Percentiles rank a stretch among this genome's conserved stretches.
Conservation (phyloP, 140 eudicot genomes). For the Bidens hawaiensis region DNA sequence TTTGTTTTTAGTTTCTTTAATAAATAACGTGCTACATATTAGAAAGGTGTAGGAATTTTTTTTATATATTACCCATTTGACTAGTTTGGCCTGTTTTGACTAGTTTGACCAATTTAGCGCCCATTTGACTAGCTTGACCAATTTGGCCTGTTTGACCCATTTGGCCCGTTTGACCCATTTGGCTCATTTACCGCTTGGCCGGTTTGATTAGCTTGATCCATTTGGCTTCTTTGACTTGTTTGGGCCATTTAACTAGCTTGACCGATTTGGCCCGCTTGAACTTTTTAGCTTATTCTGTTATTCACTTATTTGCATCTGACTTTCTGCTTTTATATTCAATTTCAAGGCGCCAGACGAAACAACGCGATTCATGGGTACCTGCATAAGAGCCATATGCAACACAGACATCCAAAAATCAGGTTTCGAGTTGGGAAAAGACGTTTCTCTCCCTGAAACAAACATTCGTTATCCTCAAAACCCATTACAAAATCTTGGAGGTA, state of each 20-base stretch:
- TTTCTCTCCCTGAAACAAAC: constrained; percentile 81
- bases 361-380: constrained; percentile 43
- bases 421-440: constrained; percentile 72
- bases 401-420: constrained; percentile 57
- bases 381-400: constrained; percentile 83
- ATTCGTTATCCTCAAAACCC: constrained; percentile 46
- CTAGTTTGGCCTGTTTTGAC: too few relatives aligned
- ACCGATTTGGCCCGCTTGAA: neutral
- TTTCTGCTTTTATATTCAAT: constrained; percentile 1
- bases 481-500: constrained; percentile 63
- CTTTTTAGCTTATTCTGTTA: neutral
- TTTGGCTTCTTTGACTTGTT: neutral
- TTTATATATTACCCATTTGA: too few relatives aligned
- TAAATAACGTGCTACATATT: neutral
- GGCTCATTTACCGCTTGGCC: neutral
- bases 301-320: neutral
- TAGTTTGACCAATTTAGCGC: too few relatives aligned
- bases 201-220: neutral
- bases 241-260: neutral
- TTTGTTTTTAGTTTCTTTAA: neutral
- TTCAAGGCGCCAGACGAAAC: constrained; percentile 80
- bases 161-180: neutral
- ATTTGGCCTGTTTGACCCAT: neutral
- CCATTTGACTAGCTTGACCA: too few relatives aligned
- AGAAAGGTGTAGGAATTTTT: too few relatives aligned